Conservation (phyloP, 78 protist species). For the Cavenderia fasciculata region DNA sequence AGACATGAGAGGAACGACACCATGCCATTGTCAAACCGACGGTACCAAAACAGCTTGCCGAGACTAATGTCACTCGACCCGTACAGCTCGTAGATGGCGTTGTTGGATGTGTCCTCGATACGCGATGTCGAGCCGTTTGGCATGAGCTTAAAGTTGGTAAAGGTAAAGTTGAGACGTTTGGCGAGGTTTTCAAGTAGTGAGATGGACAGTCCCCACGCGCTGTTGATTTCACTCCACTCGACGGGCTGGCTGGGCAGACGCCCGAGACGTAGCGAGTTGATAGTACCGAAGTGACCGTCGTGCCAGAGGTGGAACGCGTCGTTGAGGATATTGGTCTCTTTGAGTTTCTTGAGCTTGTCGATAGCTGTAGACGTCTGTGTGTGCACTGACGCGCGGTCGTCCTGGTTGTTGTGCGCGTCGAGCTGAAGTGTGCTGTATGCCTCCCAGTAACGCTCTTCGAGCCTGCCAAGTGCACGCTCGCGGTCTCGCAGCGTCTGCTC, state of each 20-base stretch:
- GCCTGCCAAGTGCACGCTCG: background rate
- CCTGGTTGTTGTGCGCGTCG: slow-evolving; percentile 22
- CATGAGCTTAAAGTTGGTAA: slow-evolving; percentile 28
- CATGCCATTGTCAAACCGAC: slow-evolving; percentile 91
- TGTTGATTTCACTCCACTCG: slow-evolving; percentile 93
- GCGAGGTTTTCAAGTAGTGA: slow-evolving; percentile 86
- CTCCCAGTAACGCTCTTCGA: slow-evolving; percentile 33
- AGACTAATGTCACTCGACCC: slow-evolving; percentile 61
- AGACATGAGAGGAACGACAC: slow-evolving; percentile 87
- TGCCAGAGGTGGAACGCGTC: slow-evolving; percentile 92
- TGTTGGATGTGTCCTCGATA: slow-evolving; percentile 1
- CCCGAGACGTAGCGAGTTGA: slow-evolving; percentile 91
- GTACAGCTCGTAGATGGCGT: slow-evolving; percentile 21
- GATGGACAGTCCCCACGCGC: slow-evolving; percentile 94
- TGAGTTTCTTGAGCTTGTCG: slow-evolving; percentile 74
- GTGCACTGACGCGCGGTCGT: slow-evolving; percentile 37
- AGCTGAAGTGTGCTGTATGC: slow-evolving; percentile 40
- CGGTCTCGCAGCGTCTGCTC: background rate
- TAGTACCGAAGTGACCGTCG: slow-evolving; percentile 92
- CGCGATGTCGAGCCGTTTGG: slow-evolving; percentile 80
- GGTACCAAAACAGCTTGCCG: slow-evolving; percentile 75
- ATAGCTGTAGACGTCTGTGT: slow-evolving; percentile 29
- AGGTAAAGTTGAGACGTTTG: slow-evolving; percentile 40
- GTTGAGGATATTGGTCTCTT: slow-evolving; percentile 86
- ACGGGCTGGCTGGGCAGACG: slow-evolving; percentile 84